Evolutionary conservation across 192 early-diverging fungal species (phyloP), one percentile per base, ranked within the genome.

Genomic region (Chytriomyces sp.): DNA sequence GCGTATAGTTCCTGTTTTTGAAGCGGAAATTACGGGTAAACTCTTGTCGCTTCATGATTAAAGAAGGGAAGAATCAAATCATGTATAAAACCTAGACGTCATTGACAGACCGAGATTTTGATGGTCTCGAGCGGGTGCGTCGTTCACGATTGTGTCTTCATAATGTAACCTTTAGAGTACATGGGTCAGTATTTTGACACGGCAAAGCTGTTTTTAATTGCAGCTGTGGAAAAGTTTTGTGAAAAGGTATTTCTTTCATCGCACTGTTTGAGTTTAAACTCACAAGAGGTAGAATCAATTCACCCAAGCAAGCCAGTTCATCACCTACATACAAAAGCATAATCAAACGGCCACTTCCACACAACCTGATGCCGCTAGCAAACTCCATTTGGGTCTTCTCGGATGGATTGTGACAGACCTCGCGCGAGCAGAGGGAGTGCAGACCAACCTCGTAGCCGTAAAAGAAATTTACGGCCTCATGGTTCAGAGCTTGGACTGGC

Each of bases 11-110:
- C 30, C 17, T 68, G 31, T 32, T 56, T 1, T 36, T 65, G 39
- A 65, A 65, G 34, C 63, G 63, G 28, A 65, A 65, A 49, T 49
- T 41, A 25, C 22, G 22, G 63, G 63, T 65, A 31, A 58, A 28
- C 12, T 2, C 12, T 28, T 58, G 4, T 12, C 0, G 30, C 14
- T 4, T 5, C 12, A 28, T 58, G n/a, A 30, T 58, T 19, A 28
- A 28, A 14, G 3, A 5, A 28, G 19, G 56, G 8, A 12, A 14
- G 28, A 26, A 17, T 0, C 56, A 14, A 4, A n/a, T n/a, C n/a
- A n/a, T n/a, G n/a, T n/a, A n/a, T n/a, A 14, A 28, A 58, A 25
- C 22, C 12, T 25, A 61, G 59, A 17, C 59, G 25, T 36, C 59
- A 3, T 17, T 61, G 8, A 61, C 59, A 37, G n/a, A 32, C 4